phyloP scores from a whole-genome alignment of 1,139 yeast species.

The Hyphopichia pseudoburtonii region DNA sequence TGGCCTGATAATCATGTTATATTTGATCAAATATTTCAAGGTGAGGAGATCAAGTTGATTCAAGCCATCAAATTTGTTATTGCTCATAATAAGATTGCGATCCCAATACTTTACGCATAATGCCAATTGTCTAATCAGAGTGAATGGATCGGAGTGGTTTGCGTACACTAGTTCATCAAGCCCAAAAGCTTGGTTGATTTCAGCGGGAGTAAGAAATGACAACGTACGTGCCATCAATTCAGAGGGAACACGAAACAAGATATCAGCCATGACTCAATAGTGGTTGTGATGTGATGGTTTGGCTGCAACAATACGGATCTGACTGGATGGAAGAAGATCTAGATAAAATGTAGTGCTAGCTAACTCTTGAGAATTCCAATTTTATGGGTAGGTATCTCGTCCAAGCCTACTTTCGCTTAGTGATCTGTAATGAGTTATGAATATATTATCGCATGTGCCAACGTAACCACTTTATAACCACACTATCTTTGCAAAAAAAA shows the following conservation, averaged over 20 bases:
- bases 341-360: too few species aligned
- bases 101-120: conserved; percentile 14
- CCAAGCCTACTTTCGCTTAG: too few species aligned
- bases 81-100: conserved; percentile 13
- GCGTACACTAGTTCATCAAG: conserved; percentile 10
- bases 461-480: too few species aligned
- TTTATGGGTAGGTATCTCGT: too few species aligned
- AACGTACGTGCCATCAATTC: conserved; percentile 15
- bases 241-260: conserved; percentile 1
- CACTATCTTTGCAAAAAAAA: too few species aligned
- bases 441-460: too few species aligned
- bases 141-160: conserved; percentile 8
- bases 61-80: conserved; percentile 8
- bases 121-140: conserved; percentile 17
- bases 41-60: conserved; percentile 7
- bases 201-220: conserved; percentile 14
- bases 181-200: conserved; percentile 16
- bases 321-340: too few species aligned
- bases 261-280: neutral
- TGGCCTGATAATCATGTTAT: conserved; percentile 20
- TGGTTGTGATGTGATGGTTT: too few species aligned
- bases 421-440: too few species aligned
- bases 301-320: too few species aligned
- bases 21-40: conserved; percentile 15
- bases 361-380: too few species aligned